A percentile compares a stretch with the other conserved stretches of the same genome.
These are phyloP conservation scores for Stagonosporopsis vannaccii DNA, from an alignment of 2,329 filamentous ascomycete genomes.

Conservation along the genomic window DNA sequence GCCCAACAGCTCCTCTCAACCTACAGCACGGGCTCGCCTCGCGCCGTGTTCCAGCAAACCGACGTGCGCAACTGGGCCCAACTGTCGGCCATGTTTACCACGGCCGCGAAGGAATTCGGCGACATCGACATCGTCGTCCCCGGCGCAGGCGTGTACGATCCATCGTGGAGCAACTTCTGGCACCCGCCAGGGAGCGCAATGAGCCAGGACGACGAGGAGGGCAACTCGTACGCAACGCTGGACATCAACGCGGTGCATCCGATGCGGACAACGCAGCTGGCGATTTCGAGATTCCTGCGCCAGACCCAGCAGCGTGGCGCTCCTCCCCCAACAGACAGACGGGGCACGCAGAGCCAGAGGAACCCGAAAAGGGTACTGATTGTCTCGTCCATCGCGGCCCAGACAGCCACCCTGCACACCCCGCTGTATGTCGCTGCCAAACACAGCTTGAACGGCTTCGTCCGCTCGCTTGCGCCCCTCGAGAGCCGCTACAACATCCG, in stretches of 20 bases:
- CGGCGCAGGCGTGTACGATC: constrained; percentile 59
- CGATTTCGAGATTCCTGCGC: constrained; percentile 53
- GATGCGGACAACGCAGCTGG: constrained; percentile 57
- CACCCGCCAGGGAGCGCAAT: constrained; percentile 50
- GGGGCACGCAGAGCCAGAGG: too few species aligned
- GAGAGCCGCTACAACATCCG: constrained; percentile 60
- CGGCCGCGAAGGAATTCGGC: constrained; percentile 40
- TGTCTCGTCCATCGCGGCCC: constrained; percentile 55
- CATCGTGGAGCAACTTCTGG: constrained; percentile 58
- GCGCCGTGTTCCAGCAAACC: constrained; percentile 55
- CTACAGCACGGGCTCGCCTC: constrained; percentile 31
- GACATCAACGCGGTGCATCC: constrained; percentile 60
- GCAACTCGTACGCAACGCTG: constrained; percentile 43
- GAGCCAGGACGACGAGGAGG: constrained; percentile 43
- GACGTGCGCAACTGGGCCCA: constrained; percentile 51
- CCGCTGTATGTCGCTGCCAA: constrained; percentile 58
- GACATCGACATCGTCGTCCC: constrained; percentile 57
- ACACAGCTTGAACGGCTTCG: constrained; percentile 56
- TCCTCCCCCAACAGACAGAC: too few species aligned
- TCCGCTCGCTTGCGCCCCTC: constrained; percentile 59
- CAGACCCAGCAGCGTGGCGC: too few species aligned
- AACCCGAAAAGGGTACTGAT: constrained; percentile 54
- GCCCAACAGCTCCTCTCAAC: constrained; percentile 47
- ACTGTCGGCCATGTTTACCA: constrained; percentile 44
- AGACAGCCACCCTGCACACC: constrained; percentile 46